Percentiles rank a stretch among this genome's conserved stretches.
phyloP scores from a whole-genome alignment of 139 green algal species.

The Penium margaritaceum region DNA sequence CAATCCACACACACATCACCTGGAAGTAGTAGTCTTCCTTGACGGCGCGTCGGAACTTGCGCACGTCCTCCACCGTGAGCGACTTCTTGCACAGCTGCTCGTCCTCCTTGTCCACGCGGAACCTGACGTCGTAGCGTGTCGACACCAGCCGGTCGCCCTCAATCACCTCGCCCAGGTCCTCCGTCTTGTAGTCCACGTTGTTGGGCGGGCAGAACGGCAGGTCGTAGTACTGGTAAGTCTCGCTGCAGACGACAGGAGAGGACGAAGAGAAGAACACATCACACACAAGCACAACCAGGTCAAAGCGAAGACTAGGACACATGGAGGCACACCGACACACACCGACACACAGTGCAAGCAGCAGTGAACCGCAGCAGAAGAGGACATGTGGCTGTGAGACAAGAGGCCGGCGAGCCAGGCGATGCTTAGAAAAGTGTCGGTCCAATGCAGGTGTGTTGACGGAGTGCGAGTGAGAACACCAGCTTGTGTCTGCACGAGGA shows the following conservation, averaged over 20 bases:
- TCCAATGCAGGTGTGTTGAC: no score
- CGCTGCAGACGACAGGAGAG: constrained; percentile 32
- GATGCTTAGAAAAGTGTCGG: no score
- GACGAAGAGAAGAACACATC: not conserved
- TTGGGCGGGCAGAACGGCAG: constrained; percentile 83
- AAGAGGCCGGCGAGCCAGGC: not conserved
- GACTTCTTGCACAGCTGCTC: constrained; percentile 72
- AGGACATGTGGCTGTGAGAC: not conserved
- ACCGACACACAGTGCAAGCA: not conserved
- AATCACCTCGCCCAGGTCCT: constrained; percentile 73
- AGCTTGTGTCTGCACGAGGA: no score
- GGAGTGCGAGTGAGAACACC: no score
- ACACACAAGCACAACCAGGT: not conserved
- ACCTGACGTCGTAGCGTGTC: constrained; percentile 80
- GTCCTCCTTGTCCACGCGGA: constrained; percentile 73
- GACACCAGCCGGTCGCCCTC: constrained; percentile 65
- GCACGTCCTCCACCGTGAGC: constrained; percentile 66
- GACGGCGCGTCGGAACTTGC: constrained; percentile 67
- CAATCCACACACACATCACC: not conserved
- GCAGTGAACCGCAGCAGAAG: not conserved
- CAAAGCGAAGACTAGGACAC: not conserved
- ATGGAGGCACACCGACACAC: not conserved
- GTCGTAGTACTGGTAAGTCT: constrained; percentile 94
- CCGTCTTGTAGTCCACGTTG: constrained; percentile 52
- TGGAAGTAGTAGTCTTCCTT: constrained; percentile 95